A percentile compares a stretch with the other conserved stretches of the same genome.
Conservation (phyloP, 371 early-diverging fungal species). For the Zychaea mexicana region DNA sequence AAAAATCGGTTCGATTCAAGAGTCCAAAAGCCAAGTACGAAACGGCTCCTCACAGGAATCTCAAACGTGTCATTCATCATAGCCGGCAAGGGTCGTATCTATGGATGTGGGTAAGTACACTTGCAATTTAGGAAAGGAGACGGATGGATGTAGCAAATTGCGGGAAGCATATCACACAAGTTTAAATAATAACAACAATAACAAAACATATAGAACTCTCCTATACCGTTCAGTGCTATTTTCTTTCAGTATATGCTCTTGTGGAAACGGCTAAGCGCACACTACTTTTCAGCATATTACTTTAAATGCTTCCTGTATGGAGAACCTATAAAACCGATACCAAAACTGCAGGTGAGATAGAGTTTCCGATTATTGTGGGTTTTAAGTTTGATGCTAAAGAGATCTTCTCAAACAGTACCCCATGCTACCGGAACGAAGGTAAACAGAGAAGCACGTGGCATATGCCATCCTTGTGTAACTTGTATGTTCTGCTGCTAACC, state of each 20-base stretch:
- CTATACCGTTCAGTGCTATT: constrained; percentile 58
- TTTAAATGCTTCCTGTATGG: constrained; percentile 61
- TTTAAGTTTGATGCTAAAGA: not conserved
- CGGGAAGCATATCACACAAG: too few species aligned
- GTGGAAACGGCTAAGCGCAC: constrained; percentile 63
- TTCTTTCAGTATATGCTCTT: constrained; percentile 65
- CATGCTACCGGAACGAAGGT: constrained; percentile 64
- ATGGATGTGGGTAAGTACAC: constrained; percentile 38
- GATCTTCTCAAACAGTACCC: constrained; percentile 40
- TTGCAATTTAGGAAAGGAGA: too few species aligned
- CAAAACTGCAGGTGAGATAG: constrained; percentile 51
- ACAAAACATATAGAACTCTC: constrained; percentile 62
- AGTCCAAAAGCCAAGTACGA: constrained; percentile 8
- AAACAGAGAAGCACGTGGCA: constrained; percentile 1
- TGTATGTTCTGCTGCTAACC: not conserved
- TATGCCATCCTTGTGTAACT: not conserved
- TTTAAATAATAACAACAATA: too few species aligned
- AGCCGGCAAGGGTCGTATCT: constrained; percentile 28
- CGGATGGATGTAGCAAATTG: too few species aligned
- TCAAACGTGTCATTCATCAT: constrained; percentile 2
- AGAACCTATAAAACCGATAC: constrained; percentile 62
- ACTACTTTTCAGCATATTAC: constrained; percentile 61
- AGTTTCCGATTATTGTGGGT: not conserved
- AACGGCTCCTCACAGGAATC: not conserved
- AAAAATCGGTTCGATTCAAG: constrained; percentile 15